Evolutionary conservation across 805 yeast genomes (phyloP).

Genomic region (Candida alai): DNA sequence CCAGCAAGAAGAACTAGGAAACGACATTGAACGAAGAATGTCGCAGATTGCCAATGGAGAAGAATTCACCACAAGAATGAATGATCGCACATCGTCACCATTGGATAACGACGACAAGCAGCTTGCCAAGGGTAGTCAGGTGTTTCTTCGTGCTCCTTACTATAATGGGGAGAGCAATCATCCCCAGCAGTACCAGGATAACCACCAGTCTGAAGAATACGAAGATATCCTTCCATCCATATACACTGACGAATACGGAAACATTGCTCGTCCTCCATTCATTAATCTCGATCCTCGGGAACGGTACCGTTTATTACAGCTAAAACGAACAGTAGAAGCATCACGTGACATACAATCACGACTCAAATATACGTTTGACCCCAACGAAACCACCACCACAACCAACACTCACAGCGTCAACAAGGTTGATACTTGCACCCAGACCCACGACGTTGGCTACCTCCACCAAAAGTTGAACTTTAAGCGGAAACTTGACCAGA

Average conservation of each 20-base stretch:
- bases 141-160: no score
- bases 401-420: constrained; percentile 11
- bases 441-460: constrained; percentile 32
- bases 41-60: no score
- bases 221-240: constrained; percentile 3
- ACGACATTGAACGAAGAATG: constrained; percentile 28
- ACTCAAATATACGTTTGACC: constrained; percentile 38
- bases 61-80: no score
- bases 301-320: constrained; percentile 37
- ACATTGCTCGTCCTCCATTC: constrained; percentile 41
- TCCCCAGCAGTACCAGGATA: no score
- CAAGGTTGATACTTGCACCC: constrained; percentile 40
- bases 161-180: no score
- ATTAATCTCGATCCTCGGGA: constrained; percentile 42
- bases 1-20: constrained; percentile 17
- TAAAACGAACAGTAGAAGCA: constrained; percentile 36
- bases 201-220: not conserved
- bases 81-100: no score
- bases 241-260: constrained; percentile 35
- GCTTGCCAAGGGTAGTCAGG: not conserved
- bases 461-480: constrained; percentile 27
- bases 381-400: constrained; percentile 29
- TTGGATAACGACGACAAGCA: no score
- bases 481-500: constrained; percentile 10
- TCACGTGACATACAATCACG: constrained; percentile 29